Evolutionary conservation across 331 rosid species (phyloP).

Genomic region (Acacia concinna): DNA sequence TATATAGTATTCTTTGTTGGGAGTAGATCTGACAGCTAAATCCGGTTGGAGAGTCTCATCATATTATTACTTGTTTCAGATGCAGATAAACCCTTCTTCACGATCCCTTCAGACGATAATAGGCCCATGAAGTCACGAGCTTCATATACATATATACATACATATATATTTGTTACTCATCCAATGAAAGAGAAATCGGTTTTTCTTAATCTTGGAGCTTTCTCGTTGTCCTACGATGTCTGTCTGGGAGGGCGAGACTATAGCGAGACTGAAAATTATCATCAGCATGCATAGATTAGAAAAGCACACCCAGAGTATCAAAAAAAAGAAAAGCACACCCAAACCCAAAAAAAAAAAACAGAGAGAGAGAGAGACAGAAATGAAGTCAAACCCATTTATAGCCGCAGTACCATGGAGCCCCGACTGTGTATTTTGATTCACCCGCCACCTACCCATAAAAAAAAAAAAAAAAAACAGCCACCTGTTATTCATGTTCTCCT

Average conservation of each 20-base stretch:
- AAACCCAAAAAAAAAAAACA: background rate
- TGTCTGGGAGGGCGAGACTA: background rate
- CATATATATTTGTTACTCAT: background rate
- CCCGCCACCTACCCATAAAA: slow-evolving; percentile 7
- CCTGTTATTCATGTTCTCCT: background rate
- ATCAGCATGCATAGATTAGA: too few relatives aligned
- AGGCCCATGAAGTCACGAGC: background rate
- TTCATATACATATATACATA: background rate
- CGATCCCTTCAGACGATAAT: background rate
- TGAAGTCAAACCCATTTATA: background rate
- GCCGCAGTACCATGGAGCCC: too few relatives aligned
- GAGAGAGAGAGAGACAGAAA: background rate
- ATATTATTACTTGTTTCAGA: background rate
- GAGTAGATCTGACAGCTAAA: background rate
- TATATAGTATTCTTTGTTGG: background rate
- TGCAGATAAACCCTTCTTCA: background rate
- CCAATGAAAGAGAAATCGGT: background rate
- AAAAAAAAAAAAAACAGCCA: background rate
- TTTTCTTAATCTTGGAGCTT: background rate
- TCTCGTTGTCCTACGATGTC: slow-evolving; percentile 3
- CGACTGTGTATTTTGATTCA: slow-evolving; percentile 7
- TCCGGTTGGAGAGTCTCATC: background rate
- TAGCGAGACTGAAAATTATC: background rate
- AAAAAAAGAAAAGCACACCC: background rate
- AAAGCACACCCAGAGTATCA: background rate